Evolutionary conservation across 257 asterid genomes (phyloP), one percentile per base, ranked within the genome.

Genomic region (Craterostigma plantagineum): DNA sequence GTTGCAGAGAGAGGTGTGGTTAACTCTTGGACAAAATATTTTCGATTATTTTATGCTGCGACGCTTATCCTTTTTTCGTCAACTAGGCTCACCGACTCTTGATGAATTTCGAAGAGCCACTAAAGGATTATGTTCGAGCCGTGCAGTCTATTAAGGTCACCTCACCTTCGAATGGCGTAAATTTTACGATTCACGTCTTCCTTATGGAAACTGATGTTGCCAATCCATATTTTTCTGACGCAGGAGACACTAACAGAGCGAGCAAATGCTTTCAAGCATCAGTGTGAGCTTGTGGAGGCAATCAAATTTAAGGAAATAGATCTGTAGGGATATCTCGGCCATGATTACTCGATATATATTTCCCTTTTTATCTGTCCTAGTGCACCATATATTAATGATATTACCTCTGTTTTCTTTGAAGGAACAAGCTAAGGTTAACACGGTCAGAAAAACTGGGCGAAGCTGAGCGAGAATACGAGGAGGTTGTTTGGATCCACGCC

Each of bases 261-360:
- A 63, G 82, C 91, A 46, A 73, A 54, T 63, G 96, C 92, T 12
- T 90, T 77, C 73, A 71, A 63, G 71, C 83, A 90, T 42, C 91
- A 79, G 36, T 77, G 75, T 43, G 96, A 90, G 59, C 65, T 90
- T 60, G 79, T 81, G 7, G 96, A 90, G 55, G 72, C 95, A 50
- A 72, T 80, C 57, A 83, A 90, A 69, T 83, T 90, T 41, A 90
- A 83, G 91, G 99, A 90, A 75, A 90, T 90, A 48, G 99, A 83
- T 61, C 66, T 90, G 99, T 90, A 72, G 30, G 51, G 44, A 16
- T 18, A 47, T 42, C 18, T 45, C 37, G 55, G 46, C 52, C 49
- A 46, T 43, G 56, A 41, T 54, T 9, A 9, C 40, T 36, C 3
- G 40, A 12, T 36, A 12, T 9, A 36, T 9, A 36, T 9, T 36